Evolutionary conservation across 2,329 filamentous ascomycete species (phyloP), one percentile per base, ranked within the genome.

Genomic region (Clarireedia sp.): DNA sequence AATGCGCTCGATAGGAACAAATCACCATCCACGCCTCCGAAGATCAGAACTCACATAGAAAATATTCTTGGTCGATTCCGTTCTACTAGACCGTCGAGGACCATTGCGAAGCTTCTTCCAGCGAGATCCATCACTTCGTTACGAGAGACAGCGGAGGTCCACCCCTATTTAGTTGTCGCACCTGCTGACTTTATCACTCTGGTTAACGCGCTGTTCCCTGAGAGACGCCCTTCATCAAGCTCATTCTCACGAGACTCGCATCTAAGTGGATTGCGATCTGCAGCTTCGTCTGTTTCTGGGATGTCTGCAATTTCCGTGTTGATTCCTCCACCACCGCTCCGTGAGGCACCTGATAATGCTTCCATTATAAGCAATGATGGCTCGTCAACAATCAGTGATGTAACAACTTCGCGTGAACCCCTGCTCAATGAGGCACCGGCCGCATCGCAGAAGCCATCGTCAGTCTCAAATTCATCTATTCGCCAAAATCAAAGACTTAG

Each of bases 151-250:
- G 80, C 79, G 19, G 86, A 90, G 69, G 86, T 90, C 9, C 87
- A 87, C 66, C 87, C 85, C 33, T 94, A 90, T 66, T 75, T 95
- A 64, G 86, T 92, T 36, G 72, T 96, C 61, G 89, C 87, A 66
- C 83, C 89, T 37, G 80, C 87, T 41, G 91, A 96, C 68, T 74
- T 95, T 61, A 75, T 87, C 37, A 91, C 89, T 2, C 73, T 95
- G 64, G 81, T 95, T 60, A 89, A 94, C 69, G 86, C 87, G 10
- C 79, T 96, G 14, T 95, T 91, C 66, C 91, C 91, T 0, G 85
- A 89, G 64, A 78, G 79, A 53, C 76, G 85, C 41, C 83, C 86
- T 1, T 75, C 77, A 37, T 89, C 85, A 1, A 75, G 71, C 37
- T 61, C 75, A 62, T 67, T 74, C 63, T 65, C 72, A 62, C 64